A percentile compares a stretch with the other conserved stretches of the same genome.
Conservation (phyloP, 768 basidiomycete species). For the Suillus brevipes region DNA sequence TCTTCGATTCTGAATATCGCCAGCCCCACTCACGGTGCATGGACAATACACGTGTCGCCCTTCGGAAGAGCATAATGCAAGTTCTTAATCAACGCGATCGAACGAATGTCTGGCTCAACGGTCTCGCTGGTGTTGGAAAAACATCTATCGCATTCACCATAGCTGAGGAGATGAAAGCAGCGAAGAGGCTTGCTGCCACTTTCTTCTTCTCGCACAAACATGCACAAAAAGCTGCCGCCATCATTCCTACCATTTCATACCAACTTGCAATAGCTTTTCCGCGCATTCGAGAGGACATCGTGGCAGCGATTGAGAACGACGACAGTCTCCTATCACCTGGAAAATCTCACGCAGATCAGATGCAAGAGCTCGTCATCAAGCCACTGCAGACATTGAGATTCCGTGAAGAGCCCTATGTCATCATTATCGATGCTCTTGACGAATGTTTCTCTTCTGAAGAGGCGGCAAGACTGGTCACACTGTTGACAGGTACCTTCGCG, state of each 20-base stretch:
- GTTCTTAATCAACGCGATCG: not conserved
- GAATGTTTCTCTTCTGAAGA: conserved; percentile 17
- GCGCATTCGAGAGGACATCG: conserved; percentile 10
- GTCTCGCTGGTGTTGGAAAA: not conserved
- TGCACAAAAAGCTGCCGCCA: not conserved
- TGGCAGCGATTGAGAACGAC: conserved; percentile 14
- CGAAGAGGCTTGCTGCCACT: conserved; percentile 14
- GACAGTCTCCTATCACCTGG: conserved; percentile 7
- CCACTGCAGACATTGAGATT: conserved; percentile 10
- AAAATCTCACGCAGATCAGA: conserved; percentile 12
- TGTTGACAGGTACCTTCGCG: conserved; percentile 9
- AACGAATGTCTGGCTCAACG: not conserved
- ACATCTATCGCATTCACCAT: not conserved
- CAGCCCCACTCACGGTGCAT: not conserved
- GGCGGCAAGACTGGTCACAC: conserved; percentile 1
- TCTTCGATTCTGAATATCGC: not conserved
- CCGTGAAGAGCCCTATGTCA: conserved; percentile 1
- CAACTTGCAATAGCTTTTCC: conserved; percentile 17
- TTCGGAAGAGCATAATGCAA: not conserved
- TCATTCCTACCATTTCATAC: conserved; percentile 20
- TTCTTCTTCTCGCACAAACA: conserved; percentile 22
- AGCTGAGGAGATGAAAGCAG: not conserved
- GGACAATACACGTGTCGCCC: not conserved
- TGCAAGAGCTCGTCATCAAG: conserved; percentile 17
- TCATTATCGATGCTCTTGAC: conserved; percentile 10